Evolutionary conservation across 2,329 filamentous ascomycete species (phyloP).

Genomic region (Ascochyta fabae): DNA sequence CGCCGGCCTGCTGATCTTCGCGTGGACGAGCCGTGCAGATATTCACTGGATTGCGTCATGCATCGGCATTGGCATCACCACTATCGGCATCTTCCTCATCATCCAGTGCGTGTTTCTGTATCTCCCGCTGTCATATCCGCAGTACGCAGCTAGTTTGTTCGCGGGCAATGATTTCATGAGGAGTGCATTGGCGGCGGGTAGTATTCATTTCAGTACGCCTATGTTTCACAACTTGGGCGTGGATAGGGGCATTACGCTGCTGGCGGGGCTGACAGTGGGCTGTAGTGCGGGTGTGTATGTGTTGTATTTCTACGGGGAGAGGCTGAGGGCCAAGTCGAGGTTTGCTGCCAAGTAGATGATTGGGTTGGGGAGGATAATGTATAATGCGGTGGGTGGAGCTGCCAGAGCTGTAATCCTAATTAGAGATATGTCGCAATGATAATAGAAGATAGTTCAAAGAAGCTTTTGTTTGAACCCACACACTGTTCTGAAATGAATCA

Average conservation of each 20-base stretch:
- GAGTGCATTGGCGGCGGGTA: slow-evolving; percentile 63
- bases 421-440: too few species aligned
- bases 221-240: slow-evolving; percentile 67
- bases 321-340: slow-evolving; percentile 39
- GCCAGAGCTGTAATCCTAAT: too few species aligned
- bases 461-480: too few species aligned
- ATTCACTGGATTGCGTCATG: slow-evolving; percentile 65
- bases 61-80: slow-evolving; percentile 60
- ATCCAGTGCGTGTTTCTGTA: slow-evolving; percentile 66
- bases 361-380: too few species aligned
- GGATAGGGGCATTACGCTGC: slow-evolving; percentile 61
- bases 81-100: slow-evolving; percentile 50
- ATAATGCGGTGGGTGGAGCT: too few species aligned
- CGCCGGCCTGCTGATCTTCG: slow-evolving; percentile 69
- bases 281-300: slow-evolving; percentile 64
- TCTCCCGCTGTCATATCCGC: slow-evolving; percentile 68
- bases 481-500: too few species aligned
- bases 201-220: slow-evolving; percentile 66
- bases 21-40: slow-evolving; percentile 68
- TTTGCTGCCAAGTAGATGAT: slow-evolving; percentile 38
- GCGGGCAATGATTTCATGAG: slow-evolving; percentile 69
- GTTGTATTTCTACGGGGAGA: slow-evolving; percentile 58
- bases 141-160: slow-evolving; percentile 55
- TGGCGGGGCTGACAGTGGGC: slow-evolving; percentile 52
- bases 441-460: too few species aligned